A percentile compares a stretch with the other conserved stretches of the same genome.
These are phyloP conservation scores for Danielia reshetovae DNA, from an alignment of 805 yeast species.

Conservation along the genomic window DNA sequence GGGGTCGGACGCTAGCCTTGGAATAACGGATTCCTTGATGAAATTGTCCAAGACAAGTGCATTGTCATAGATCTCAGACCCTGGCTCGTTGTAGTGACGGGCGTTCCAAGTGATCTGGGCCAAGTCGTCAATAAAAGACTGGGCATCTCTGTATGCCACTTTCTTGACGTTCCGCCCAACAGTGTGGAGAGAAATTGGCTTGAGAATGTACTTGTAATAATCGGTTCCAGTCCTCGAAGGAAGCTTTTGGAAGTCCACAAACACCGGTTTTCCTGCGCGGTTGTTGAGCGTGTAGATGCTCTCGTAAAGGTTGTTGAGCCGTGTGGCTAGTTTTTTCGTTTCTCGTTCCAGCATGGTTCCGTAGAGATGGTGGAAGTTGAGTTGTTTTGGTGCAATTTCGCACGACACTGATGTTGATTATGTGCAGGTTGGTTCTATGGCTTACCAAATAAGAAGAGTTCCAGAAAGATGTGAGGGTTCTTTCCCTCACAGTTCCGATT, in stretches of 20 bases:
- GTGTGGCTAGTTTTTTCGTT: conserved; percentile 31
- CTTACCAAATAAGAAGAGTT: not conserved
- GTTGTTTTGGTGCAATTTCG: not conserved
- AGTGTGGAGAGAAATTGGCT: conserved; percentile 79
- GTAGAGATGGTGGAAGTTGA: not conserved
- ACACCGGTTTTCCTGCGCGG: conserved; percentile 41
- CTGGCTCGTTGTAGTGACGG: conserved; percentile 71
- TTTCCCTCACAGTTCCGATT: too few species aligned
- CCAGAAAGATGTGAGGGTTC: too few species aligned
- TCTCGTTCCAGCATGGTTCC: conserved; percentile 35
- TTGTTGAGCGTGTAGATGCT: conserved; percentile 39
- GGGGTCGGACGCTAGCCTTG: conserved; percentile 43
- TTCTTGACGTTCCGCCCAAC: conserved; percentile 58
- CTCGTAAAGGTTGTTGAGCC: conserved; percentile 32
- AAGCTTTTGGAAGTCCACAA: conserved; percentile 61
- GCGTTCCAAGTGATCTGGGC: conserved; percentile 92
- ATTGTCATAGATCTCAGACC: conserved; percentile 61
- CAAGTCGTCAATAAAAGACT: conserved; percentile 70
- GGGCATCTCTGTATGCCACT: conserved; percentile 53
- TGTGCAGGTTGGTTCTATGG: not conserved
- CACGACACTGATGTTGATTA: not conserved
- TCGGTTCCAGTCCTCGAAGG: conserved; percentile 73
- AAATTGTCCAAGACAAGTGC: conserved; percentile 58
- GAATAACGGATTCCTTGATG: conserved; percentile 45
- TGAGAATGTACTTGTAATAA: conserved; percentile 72